Base-by-base conservation (phyloP, 1,284 basidiomycete species). In the Rhodotorula mucilaginosa region DNA sequence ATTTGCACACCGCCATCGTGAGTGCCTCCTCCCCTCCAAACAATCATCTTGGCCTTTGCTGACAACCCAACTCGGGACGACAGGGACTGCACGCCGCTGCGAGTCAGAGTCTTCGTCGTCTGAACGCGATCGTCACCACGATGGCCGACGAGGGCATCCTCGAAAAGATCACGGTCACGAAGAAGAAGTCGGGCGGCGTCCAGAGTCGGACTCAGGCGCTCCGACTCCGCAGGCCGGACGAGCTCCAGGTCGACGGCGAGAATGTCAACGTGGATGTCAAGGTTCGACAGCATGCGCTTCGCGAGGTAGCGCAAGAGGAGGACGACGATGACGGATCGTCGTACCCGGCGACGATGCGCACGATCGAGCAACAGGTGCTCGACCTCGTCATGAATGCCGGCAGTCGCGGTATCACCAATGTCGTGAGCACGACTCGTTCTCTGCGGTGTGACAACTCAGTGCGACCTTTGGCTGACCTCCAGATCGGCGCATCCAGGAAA, bases 361-460 rank as follows among this genome's bases (percentile, higher is more conserved):
- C 89, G 3, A 83, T 92, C 62, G 89, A 92, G 76, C 87, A 87
- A 69, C 91, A 93, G 79, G 87, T 92, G 7, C 82, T 89, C 46
- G 85, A 89, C 74, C 80, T 90, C 23, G 80, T 93, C 23, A 86
- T 89, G 73, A 85, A 87, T 64, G 84, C 89, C 19, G 89, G 87
- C 6, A 84, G 84, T 1, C 82, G 81, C 56, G 91, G 91, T 19
- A 84, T 90, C 83, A 92, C 89, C 15, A 81, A 90, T 49, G 86
- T 85, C 78, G 91, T 91, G 79, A 78, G 82, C 76, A 67, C 62
- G 3, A 18, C 26, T 48, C 18, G n/a, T 16, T 31, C 19, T 49
- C 52, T 34, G 39, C 39, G 34, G 34, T 44, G 39, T 13, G 39
- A 1, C 10, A 44, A 13, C 39, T 44, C 12, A 13, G 39, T 12